Percentiles rank a stretch among this genome's conserved stretches.
Conservation (phyloP, 768 basidiomycete species). For the Auriculariales sp. region DNA sequence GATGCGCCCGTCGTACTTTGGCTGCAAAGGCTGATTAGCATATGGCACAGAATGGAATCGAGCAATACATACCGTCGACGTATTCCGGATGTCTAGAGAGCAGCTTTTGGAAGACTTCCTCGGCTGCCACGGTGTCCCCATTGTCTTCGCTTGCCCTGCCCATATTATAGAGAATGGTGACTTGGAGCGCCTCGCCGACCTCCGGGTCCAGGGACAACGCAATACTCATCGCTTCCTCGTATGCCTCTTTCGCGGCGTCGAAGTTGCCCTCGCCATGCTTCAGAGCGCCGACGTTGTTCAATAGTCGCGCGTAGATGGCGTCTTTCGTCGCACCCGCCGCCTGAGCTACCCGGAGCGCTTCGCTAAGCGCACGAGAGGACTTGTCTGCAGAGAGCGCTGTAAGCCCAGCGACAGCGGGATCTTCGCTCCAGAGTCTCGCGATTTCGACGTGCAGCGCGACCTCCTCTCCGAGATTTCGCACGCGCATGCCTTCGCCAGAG, state of each 20-base stretch:
- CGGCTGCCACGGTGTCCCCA: constrained; percentile 37
- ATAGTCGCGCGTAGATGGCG: constrained; percentile 42
- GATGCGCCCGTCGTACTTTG: constrained; percentile 80
- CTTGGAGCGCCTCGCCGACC: constrained; percentile 54
- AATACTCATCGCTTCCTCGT: constrained; percentile 58
- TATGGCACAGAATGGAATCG: background rate
- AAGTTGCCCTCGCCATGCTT: constrained; percentile 53
- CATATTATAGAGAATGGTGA: constrained; percentile 81
- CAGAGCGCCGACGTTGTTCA: constrained; percentile 72
- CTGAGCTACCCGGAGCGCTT: constrained; percentile 55
- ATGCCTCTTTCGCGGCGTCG: constrained; percentile 42
- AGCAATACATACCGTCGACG: constrained; percentile 60
- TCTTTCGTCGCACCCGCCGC: constrained; percentile 21
- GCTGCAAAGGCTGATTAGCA: constrained; percentile 31
- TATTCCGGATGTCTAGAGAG: constrained; percentile 89
- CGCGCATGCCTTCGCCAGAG: constrained; percentile 13
- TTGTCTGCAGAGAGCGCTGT: constrained; percentile 30
- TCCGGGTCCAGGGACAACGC: constrained; percentile 32
- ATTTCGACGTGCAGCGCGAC: constrained; percentile 85
- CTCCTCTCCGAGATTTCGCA: constrained; percentile 55
- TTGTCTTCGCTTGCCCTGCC: constrained; percentile 83
- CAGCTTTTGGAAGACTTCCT: constrained; percentile 77
- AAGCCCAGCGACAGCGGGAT: constrained; percentile 14
- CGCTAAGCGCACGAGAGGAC: constrained; percentile 54
- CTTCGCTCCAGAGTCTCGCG: constrained; percentile 76